phyloP scores from a whole-genome alignment of 73 alveolate genomes.

The Diophrys sp. region DNA sequence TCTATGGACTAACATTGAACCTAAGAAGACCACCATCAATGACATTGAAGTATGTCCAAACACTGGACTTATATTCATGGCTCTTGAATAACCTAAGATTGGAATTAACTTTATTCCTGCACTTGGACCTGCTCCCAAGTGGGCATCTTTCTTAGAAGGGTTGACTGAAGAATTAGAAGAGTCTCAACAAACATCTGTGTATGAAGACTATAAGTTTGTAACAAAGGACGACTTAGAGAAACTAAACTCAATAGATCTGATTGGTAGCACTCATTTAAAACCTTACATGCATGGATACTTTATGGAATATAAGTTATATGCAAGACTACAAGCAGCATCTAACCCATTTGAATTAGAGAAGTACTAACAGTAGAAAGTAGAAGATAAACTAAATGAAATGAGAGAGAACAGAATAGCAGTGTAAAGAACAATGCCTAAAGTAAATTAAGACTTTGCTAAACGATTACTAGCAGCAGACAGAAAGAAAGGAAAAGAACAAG shows the following conservation, averaged over 20 bases:
- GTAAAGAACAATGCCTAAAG: slow-evolving; percentile 70
- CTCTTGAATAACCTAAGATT: slow-evolving; percentile 78
- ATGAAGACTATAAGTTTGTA: slow-evolving; percentile 93
- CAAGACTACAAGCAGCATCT: slow-evolving; percentile 81
- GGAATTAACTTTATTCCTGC: slow-evolving; percentile 87
- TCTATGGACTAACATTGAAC: slow-evolving; percentile 80
- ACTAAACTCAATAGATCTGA: slow-evolving; percentile 56
- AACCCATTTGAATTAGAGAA: slow-evolving; percentile 92
- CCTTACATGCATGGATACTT: slow-evolving; percentile 98
- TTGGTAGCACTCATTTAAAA: slow-evolving; percentile 87
- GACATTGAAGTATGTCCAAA: slow-evolving; percentile 69
- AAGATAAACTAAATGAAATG: slow-evolving; percentile 74
- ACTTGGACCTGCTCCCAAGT: slow-evolving; percentile 94
- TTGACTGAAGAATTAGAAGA: slow-evolving; percentile 94
- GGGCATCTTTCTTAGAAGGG: slow-evolving; percentile 91
- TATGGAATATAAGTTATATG: slow-evolving; percentile 88
- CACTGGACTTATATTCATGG: slow-evolving; percentile 81
- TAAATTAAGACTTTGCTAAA: slow-evolving; percentile 67
- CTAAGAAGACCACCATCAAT: slow-evolving; percentile 68
- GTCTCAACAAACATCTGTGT: slow-evolving; percentile 63
- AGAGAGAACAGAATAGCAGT: slow-evolving; percentile 78
- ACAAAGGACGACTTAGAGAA: slow-evolving; percentile 90
- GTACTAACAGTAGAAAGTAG: slow-evolving; percentile 76
- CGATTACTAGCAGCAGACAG: slow-evolving; percentile 50
- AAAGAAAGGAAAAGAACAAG: slow-evolving; percentile 54